Evolutionary conservation across 1,284 basidiomycete genomes (phyloP).

Genomic region (Ustilago curta): DNA sequence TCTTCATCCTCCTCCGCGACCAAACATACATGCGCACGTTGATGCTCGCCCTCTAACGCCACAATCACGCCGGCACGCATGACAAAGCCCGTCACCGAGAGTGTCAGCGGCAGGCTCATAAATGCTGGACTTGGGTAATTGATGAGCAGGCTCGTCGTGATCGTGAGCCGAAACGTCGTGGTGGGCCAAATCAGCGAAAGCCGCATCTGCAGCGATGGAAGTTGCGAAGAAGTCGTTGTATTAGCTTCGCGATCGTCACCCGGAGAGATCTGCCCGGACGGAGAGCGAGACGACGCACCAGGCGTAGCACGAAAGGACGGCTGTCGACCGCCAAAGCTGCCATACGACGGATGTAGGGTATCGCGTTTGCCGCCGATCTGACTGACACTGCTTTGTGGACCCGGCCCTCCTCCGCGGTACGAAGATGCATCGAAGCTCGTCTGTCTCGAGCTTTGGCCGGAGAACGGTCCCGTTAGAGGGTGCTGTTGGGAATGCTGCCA

Average conservation of each 20-base stretch:
- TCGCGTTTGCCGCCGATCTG: slow-evolving; percentile 41
- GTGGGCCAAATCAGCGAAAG: slow-evolving; percentile 62
- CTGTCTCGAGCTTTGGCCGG: slow-evolving; percentile 36
- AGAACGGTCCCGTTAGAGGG: slow-evolving; percentile 10
- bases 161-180: slow-evolving; percentile 72
- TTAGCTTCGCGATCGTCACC: slow-evolving; percentile 15
- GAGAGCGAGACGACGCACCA: slow-evolving; percentile 23
- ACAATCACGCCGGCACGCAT: slow-evolving; percentile 88
- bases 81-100: slow-evolving; percentile 86
- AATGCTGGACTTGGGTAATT: slow-evolving; percentile 95
- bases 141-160: slow-evolving; percentile 92
- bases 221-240: slow-evolving; percentile 7
- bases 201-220: slow-evolving; percentile 61
- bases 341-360: slow-evolving; percentile 30
- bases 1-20: slow-evolving; percentile 51
- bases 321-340: slow-evolving; percentile 21
- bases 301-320: slow-evolving; percentile 28
- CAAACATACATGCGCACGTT: slow-evolving; percentile 86
- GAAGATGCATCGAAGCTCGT: slow-evolving; percentile 43
- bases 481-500: slow-evolving; percentile 38
- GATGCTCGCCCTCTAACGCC: slow-evolving; percentile 84
- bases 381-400: slow-evolving; percentile 43
- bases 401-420: slow-evolving; percentile 28
- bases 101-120: slow-evolving; percentile 93
- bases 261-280: slow-evolving; percentile 30